Evolutionary conservation across 2,329 filamentous ascomycete genomes (phyloP).

Genomic region (Nigrospora sphaerica): DNA sequence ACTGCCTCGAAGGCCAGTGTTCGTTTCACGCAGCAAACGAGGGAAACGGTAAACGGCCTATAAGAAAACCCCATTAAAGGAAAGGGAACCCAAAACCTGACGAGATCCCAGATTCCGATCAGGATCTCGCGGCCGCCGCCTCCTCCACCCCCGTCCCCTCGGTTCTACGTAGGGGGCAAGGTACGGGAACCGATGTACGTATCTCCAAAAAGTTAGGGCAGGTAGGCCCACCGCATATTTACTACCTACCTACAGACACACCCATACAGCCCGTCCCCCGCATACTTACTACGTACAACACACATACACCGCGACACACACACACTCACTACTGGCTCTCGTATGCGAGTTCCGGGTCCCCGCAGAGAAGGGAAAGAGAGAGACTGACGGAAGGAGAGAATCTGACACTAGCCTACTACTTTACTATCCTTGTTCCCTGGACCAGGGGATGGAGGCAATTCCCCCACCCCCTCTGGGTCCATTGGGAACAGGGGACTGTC

Average conservation of each 20-base stretch:
- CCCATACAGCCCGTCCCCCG: too few species aligned
- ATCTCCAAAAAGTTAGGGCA: too few species aligned
- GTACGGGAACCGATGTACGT: neutral
- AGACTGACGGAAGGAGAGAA: neutral
- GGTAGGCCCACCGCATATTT: too few species aligned
- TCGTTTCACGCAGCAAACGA: neutral
- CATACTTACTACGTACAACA: too few species aligned
- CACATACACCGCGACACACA: too few species aligned
- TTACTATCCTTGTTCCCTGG: constrained; percentile 3
- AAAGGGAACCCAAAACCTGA: neutral
- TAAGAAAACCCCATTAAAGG: neutral
- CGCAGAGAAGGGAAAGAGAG: too few species aligned
- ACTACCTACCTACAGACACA: too few species aligned
- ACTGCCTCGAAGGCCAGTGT: too few species aligned
- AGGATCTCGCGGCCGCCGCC: neutral
- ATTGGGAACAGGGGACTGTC: neutral
- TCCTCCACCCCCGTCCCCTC: neutral
- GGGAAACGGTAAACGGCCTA: too few species aligned
- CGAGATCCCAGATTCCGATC: constrained; percentile 2
- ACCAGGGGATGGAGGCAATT: neutral
- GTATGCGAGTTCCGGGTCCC: constrained; percentile 1
- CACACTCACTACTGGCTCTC: neutral
- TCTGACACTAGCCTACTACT: constrained; percentile 1
- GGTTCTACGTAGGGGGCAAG: neutral
- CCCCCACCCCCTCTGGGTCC: constrained; percentile 6